Base-by-base conservation (phyloP, 2,329 filamentous ascomycete genomes). In the Cyclaneusma minus region DNA sequence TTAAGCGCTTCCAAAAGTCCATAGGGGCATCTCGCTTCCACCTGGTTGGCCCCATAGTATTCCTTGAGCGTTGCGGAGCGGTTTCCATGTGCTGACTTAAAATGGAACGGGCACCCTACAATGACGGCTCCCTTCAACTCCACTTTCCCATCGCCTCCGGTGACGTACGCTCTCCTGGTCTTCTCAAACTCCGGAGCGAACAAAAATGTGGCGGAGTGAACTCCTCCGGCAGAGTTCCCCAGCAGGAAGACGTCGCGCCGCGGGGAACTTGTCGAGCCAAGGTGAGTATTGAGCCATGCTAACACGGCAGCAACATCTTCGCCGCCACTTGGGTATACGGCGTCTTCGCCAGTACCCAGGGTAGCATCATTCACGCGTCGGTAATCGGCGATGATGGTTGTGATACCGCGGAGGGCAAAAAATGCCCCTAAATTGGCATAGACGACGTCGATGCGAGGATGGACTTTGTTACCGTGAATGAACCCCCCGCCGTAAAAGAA, bases 191-290 rank as follows among this genome's bases (percentile, higher is more conserved):
- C 14, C 3, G 21, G 19, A 7, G 31, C 39, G 19, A 48, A 27
- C 11, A 47, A 16, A 17, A 42, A 48, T 1, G 43, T 48, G 4
- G 36, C 29, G 5, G 39, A 21, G 27, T 48, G 44, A 2, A 47
- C 29, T 5, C 44, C 44, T 2, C 45, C 45, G 2, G 43, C 44
- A 12, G 42, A 47, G 24, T 47, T 47, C 1, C 44, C 45, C 27
- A 43, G 28, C 6, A 47, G 19, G 16, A 36, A 41, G 2, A 48
- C 37, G 22, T 45, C 33, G 7, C 33, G 29, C 11, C 28, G 34
- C 29, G 25, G 20, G 25, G 6, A 4, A 21, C 8, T 7, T 16
- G 4, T 13, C 16, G 24, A 25, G 16, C 3, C 8, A 17, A 25
- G 15, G 7, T 25, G 19, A 8, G 24, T 25, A 17, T 40, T 31